Base-by-base conservation (phyloP, 2,329 filamentous ascomycete species). In the Cryphonectria naterciae region DNA sequence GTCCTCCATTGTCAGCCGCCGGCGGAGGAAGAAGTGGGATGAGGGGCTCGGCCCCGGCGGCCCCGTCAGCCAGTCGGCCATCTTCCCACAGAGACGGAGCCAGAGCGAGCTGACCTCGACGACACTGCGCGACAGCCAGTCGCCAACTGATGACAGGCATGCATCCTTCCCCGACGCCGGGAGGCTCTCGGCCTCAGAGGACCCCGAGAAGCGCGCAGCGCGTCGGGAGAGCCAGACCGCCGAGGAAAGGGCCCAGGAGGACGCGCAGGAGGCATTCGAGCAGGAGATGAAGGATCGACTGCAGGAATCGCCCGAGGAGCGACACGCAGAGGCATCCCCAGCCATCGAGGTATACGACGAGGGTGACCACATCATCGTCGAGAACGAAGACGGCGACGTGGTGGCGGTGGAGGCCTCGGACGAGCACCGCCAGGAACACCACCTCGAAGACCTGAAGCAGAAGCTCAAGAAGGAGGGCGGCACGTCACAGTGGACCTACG, bases 331-430 rank as follows among this genome's bases (percentile, higher is more conserved):
- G 37, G 71, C 39, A 5, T 67, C 52, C 25, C 65, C 61, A 5
- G 73, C 80, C 35, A 79, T 93, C 13, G 89, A 97, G 73, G 87
- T 95, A 0, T 98, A 92, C 75, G 89, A 95, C 74, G 94, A 98
- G 81, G 94, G 95, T 1, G 80, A 91, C 68, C 81, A 97, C 32
- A 87, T 96, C 54, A 83, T 98, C 8, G 89, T 97, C 69, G 95
- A 98, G 80, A 92, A 97, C 75, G 85, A 91, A 73, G 92, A 97
- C 70, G 95, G 95, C 10, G 95, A 98, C 68, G 95, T 98, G 2
- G 79, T 98, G 7, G 88, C 88, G 25, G 88, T 93, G 0, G 85
- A 91, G 74, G 80, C 85, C 79, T 15, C 78, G 74, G 41, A 62
- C 4, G 49, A 75, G 46, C 70, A 75, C 65, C 62, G 73, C 63